Percentiles rank a stretch among this genome's conserved stretches.
Conservation (phyloP, 768 basidiomycete genomes). For the Tubosaeta brunneosetosa region DNA sequence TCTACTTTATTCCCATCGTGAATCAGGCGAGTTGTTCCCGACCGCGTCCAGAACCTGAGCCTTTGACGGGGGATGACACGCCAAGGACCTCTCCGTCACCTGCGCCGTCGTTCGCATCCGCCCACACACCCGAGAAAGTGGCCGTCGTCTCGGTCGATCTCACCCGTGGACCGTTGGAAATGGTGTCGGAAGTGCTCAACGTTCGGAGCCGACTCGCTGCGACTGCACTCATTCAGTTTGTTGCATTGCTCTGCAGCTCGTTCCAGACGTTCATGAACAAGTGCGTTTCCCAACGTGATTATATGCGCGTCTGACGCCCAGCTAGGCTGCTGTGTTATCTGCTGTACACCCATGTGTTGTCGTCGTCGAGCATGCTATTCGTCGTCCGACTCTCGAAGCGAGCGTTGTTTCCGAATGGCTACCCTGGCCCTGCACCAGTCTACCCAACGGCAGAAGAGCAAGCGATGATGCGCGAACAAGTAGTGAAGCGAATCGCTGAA, state of each 20-base stretch:
- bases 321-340: constrained; percentile 65
- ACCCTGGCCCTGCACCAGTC: constrained; percentile 66
- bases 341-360: constrained; percentile 51
- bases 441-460: constrained; percentile 82
- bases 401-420: constrained; percentile 85
- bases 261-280: constrained; percentile 56
- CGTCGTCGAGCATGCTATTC: constrained; percentile 48
- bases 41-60: not conserved
- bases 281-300: constrained; percentile 29
- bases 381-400: constrained; percentile 55
- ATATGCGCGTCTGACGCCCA: constrained; percentile 8
- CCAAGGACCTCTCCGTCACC: constrained; percentile 20
- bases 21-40: constrained; percentile 36
- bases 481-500: constrained; percentile 38
- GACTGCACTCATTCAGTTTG: constrained; percentile 39
- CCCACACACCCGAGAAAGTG: constrained; percentile 7
- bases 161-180: constrained; percentile 37
- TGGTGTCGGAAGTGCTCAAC: constrained; percentile 49
- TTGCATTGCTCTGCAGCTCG: constrained; percentile 44
- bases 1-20: constrained; percentile 62
- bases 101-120: constrained; percentile 24
- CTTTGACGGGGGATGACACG: not conserved
- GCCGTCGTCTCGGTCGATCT: constrained; percentile 30
- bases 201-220: constrained; percentile 47
- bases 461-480: constrained; percentile 41